Evolutionary conservation across 176 grass and related monocot species (phyloP).

Genomic region (Eleusine coracana): DNA sequence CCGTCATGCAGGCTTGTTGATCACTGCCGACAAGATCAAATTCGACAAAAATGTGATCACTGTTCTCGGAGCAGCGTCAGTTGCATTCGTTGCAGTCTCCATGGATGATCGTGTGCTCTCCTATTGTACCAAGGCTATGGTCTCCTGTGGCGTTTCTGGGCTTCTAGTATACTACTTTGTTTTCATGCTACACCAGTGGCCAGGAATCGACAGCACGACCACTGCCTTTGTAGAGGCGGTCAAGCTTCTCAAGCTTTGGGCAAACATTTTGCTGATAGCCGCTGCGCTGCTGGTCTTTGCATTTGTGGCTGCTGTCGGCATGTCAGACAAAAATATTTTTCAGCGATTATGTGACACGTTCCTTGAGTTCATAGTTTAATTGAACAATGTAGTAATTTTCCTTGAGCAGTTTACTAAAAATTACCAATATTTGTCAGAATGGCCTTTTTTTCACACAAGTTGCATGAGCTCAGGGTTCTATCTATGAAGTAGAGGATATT

Average conservation of each 20-base stretch:
- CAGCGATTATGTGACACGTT: not conserved
- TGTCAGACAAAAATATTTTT: not conserved
- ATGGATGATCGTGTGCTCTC: slow-evolving; percentile 11
- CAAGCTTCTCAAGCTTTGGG: not conserved
- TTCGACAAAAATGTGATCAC: accelerated
- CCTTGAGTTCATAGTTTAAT: not conserved
- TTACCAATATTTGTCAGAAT: not conserved
- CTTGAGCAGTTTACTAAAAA: not conserved
- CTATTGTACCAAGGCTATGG: not conserved
- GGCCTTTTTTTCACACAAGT: not conserved
- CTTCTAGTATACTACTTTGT: slow-evolving; percentile 9
- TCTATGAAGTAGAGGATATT: too few species aligned
- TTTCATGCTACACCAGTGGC: slow-evolving; percentile 29
- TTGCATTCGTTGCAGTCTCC: not conserved
- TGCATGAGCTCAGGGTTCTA: too few species aligned
- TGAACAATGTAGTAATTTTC: not conserved
- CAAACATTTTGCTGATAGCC: not conserved
- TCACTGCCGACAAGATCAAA: not conserved
- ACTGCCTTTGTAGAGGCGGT: not conserved
- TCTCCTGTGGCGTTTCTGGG: slow-evolving; percentile 23
- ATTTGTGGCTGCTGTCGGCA: not conserved
- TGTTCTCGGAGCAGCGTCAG: not conserved
- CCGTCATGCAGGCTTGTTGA: not conserved
- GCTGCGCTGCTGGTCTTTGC: not conserved
- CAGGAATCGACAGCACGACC: not conserved